A percentile compares a stretch with the other conserved stretches of the same genome.
phyloP scores from a whole-genome alignment of 176 grass and related monocot genomes.

The Oryza brachyantha region DNA sequence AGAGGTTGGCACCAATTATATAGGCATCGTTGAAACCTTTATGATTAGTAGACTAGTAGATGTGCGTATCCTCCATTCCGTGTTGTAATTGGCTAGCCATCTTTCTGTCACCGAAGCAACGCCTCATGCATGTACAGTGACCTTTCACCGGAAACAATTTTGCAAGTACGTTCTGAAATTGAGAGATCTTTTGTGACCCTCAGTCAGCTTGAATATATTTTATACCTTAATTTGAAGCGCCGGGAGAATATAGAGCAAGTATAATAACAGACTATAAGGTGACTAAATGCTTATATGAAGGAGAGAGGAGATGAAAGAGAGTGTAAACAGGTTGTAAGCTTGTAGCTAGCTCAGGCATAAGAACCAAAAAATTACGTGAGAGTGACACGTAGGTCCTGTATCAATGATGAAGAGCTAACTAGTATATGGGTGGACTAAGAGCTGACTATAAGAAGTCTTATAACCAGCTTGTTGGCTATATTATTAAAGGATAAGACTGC shows the following conservation, averaged over 20 bases:
- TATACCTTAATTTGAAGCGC: not conserved
- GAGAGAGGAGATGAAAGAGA: too few relatives aligned
- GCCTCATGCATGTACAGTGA: slow-evolving; percentile 27
- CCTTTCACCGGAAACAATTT: slow-evolving; percentile 15
- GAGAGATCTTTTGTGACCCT: not conserved
- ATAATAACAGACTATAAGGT: too few relatives aligned
- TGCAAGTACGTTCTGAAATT: not conserved
- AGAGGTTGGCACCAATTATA: slow-evolving; percentile 39
- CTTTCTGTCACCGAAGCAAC: slow-evolving; percentile 12
- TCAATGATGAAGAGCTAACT: too few relatives aligned
- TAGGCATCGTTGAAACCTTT: not conserved
- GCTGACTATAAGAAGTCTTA: too few relatives aligned
- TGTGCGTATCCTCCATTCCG: slow-evolving; percentile 10
- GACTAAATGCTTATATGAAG: too few relatives aligned
- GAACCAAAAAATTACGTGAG: too few relatives aligned
- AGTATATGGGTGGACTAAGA: too few relatives aligned
- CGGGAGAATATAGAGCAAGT: not conserved
- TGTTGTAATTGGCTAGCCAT: slow-evolving; percentile 15
- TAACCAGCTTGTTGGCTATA: too few relatives aligned
- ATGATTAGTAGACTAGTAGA: slow-evolving; percentile 6
- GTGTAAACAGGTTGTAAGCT: too few relatives aligned
- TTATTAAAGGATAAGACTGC: too few relatives aligned
- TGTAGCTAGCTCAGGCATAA: too few relatives aligned
- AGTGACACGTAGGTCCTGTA: too few relatives aligned
- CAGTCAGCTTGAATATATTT: not conserved